A percentile compares a stretch with the other conserved stretches of the same genome.
These are phyloP conservation scores for Colletotrichum tropicicola DNA, from an alignment of 2,329 filamentous ascomycete genomes.

Conservation along the genomic window DNA sequence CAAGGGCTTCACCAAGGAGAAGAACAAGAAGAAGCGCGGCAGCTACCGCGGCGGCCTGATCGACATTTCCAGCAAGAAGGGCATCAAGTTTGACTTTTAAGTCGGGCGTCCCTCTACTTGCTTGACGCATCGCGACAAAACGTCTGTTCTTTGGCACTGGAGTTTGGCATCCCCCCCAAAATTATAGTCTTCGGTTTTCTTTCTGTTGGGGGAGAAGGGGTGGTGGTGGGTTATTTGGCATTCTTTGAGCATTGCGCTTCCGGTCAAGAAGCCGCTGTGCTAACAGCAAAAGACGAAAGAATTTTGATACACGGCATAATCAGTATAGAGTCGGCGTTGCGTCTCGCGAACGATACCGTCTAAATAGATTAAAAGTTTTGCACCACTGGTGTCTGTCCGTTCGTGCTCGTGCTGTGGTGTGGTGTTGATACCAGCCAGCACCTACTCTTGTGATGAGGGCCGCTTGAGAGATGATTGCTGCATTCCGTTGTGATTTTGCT, in stretches of 20 bases:
- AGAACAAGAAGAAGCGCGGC: slow-evolving; percentile 97
- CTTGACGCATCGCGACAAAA: background rate
- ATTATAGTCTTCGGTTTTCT: background rate
- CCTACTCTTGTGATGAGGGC: background rate
- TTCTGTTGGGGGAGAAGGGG: background rate
- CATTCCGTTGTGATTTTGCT: too few species aligned
- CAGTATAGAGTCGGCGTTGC: background rate
- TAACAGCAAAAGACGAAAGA: background rate
- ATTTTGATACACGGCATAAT: background rate
- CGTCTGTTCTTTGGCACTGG: slow-evolving; percentile 3
- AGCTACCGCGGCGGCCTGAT: slow-evolving; percentile 91
- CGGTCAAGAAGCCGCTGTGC: background rate
- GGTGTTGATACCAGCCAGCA: background rate
- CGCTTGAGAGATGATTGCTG: too few species aligned
- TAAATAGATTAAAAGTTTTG: background rate
- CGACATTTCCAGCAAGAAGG: slow-evolving; percentile 82
- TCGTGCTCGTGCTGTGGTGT: background rate
- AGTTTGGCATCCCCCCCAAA: slow-evolving; percentile 17
- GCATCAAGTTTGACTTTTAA: slow-evolving; percentile 95
- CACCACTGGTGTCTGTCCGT: background rate
- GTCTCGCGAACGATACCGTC: background rate
- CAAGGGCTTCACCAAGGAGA: slow-evolving; percentile 99
- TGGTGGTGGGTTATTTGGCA: background rate
- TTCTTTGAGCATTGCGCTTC: slow-evolving; percentile 10
- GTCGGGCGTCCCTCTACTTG: background rate